Evolutionary conservation across 345 rosid genomes (phyloP), one percentile per base, ranked within the genome.

Genomic region (Pistacia vera): DNA sequence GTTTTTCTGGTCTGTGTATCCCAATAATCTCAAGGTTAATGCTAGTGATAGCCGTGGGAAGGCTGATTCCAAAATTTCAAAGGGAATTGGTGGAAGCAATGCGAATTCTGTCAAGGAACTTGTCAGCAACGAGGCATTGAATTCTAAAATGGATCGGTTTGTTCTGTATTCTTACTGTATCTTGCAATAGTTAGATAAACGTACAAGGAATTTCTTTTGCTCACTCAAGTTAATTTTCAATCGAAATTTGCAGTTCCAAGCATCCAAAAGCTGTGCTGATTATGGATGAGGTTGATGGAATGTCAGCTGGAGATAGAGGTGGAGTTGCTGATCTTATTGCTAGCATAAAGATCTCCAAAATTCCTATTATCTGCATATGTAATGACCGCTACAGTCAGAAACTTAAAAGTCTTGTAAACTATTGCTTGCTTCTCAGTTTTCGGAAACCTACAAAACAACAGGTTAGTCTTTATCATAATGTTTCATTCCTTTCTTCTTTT

Each of bases 301-400:
- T 96, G 99, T 96, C 99, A 71, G 99, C 99, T 64, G 99, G 99
- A 63, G 99, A 96, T 83, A 88, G 99, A 85, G 98, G 98, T 76
- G 99, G 99, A 83, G 78, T 96, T 77, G 94, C 98, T 30, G 99
- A 96, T 81, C 98, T 96, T 78, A 93, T 96, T 80, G 98, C 96
- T 55, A 96, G 98, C 87, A 91, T 96, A 85, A 96, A 92, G 81
- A 88, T 88, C 55, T 96, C 99, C 70, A 96, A 90, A 81, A 88
- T 96, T 78, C 99, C 99, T 74, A 92, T 96, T 79, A 88, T 96
- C 71, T 96, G 99, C 84, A 96, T 96, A 66, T 96, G 99, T 77
- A 96, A 96, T 85, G 99, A 96, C 73, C 93, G 98, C 51, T 96
- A 92, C 83, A 92, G 98, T 90, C 99, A 92, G 91, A 96, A 96